These are phyloP conservation scores for Psidium guajava DNA, from an alignment of 345 rosid genomes.

Conservation along the genomic window DNA sequence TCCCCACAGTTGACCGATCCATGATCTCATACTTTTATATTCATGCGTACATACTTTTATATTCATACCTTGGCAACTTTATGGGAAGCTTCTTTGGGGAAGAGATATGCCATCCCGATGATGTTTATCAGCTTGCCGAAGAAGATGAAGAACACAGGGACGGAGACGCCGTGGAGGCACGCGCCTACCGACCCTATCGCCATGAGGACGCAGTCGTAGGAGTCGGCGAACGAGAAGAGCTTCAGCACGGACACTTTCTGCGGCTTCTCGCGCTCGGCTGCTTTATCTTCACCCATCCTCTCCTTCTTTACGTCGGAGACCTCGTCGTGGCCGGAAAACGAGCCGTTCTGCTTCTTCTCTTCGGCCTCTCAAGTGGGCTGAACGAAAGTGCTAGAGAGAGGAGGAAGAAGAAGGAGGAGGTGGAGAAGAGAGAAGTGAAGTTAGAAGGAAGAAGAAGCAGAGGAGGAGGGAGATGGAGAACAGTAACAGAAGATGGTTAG, in stretches of 20 bases:
- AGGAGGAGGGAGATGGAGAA: background rate
- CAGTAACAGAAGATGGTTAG: background rate
- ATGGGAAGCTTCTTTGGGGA: slow-evolving; percentile 69
- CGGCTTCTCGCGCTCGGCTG: background rate
- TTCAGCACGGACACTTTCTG: slow-evolving; percentile 47
- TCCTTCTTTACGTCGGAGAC: slow-evolving; percentile 10
- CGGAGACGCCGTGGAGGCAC: slow-evolving; percentile 79
- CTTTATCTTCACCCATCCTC: slow-evolving; percentile 5
- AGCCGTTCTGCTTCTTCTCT: background rate
- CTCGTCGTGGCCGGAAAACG: slow-evolving; percentile 1
- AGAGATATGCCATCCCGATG: slow-evolving; percentile 70
- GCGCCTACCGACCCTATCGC: slow-evolving; percentile 84
- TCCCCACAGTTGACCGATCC: background rate
- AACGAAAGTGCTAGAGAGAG: background rate
- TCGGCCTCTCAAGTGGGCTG: background rate
- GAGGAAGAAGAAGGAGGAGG: background rate
- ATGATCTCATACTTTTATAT: background rate
- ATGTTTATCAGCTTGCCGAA: slow-evolving; percentile 77
- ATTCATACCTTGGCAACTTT: slow-evolving; percentile 70
- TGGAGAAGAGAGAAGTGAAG: background rate
- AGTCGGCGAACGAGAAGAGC: slow-evolving; percentile 75
- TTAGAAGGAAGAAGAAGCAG: background rate
- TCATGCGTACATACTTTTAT: background rate
- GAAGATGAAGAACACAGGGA: slow-evolving; percentile 86
- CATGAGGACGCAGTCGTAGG: slow-evolving; percentile 71